Evolutionary conservation across 2,329 filamentous ascomycete species (phyloP).

Genomic region (Pseudogymnoascus sp.): DNA sequence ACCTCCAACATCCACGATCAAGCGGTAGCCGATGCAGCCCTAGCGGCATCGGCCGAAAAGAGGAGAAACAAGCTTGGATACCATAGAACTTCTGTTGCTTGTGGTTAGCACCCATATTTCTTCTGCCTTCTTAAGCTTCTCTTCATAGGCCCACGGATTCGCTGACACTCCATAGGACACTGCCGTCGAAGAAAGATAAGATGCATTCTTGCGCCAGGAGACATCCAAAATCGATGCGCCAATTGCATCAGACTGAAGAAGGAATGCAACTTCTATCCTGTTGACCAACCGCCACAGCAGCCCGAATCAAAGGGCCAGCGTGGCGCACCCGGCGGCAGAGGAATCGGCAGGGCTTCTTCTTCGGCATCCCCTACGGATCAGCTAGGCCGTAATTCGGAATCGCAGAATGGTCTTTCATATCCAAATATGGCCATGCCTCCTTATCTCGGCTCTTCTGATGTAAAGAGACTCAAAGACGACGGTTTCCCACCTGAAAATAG

Average conservation of each 20-base stretch:
- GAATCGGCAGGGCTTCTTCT: neutral
- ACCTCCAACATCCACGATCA: conserved; percentile 41
- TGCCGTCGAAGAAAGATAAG: conserved; percentile 90
- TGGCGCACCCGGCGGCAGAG: conserved; percentile 22
- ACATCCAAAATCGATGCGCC: conserved; percentile 68
- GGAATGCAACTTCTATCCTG: conserved; percentile 85
- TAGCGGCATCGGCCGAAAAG: conserved; percentile 46
- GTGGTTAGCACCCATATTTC: conserved; percentile 58
- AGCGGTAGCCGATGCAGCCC: conserved; percentile 27
- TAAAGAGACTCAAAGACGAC: conserved; percentile 32
- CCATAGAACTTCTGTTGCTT: conserved; percentile 89
- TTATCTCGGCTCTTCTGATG: conserved; percentile 36
- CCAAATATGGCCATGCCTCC: conserved; percentile 37
- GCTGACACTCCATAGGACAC: conserved; percentile 52
- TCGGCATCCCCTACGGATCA: conserved; percentile 43
- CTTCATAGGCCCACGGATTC: neutral
- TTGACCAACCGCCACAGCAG: conserved; percentile 63
- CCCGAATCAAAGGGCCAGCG: conserved; percentile 32
- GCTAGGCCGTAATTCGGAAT: conserved; percentile 36
- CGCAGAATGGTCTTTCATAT: conserved; percentile 35
- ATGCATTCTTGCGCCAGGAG: conserved; percentile 69
- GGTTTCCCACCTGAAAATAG: conserved; percentile 29
- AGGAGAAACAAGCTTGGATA: conserved; percentile 90
- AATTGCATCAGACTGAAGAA: conserved; percentile 94
- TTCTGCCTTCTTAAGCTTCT: conserved; percentile 11